These are phyloP conservation scores for Mercurialis annua DNA, from an alignment of 345 rosid species.

Conservation along the genomic window DNA sequence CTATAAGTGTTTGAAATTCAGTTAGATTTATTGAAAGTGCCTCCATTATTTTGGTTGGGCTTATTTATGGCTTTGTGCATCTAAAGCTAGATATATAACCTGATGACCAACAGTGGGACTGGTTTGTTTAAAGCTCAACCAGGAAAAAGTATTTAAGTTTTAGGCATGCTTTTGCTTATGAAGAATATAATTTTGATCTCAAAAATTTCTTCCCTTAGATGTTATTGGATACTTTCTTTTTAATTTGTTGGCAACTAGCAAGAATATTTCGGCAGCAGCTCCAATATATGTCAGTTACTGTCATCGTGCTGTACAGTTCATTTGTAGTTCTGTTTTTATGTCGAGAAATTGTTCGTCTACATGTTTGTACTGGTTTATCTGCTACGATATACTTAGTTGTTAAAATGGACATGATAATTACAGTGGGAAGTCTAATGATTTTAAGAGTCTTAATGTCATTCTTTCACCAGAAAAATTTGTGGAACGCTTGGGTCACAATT, in stretches of 20 bases:
- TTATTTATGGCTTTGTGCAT: neutral
- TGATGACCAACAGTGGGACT: neutral
- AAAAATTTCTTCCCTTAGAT: neutral
- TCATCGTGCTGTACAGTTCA: conserved; percentile 3
- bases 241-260: neutral
- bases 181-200: neutral
- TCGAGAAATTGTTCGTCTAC: neutral
- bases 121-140: neutral
- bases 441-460: conserved; percentile 13
- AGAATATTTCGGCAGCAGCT: neutral
- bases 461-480: conserved; percentile 59
- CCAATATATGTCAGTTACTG: neutral
- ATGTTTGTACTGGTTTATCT: neutral
- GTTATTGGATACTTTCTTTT: neutral
- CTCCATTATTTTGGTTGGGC: neutral
- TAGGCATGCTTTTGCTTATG: neutral
- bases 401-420: neutral
- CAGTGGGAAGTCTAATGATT: neutral
- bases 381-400: neutral
- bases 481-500: conserved; percentile 81
- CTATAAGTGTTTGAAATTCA: neutral
- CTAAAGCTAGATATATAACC: neutral
- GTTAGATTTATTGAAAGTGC: neutral
- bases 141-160: neutral
- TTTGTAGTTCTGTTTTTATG: neutral